phyloP scores from a whole-genome alignment of 768 basidiomycete genomes.

The Pseudohyphozyma bogoriensis region DNA sequence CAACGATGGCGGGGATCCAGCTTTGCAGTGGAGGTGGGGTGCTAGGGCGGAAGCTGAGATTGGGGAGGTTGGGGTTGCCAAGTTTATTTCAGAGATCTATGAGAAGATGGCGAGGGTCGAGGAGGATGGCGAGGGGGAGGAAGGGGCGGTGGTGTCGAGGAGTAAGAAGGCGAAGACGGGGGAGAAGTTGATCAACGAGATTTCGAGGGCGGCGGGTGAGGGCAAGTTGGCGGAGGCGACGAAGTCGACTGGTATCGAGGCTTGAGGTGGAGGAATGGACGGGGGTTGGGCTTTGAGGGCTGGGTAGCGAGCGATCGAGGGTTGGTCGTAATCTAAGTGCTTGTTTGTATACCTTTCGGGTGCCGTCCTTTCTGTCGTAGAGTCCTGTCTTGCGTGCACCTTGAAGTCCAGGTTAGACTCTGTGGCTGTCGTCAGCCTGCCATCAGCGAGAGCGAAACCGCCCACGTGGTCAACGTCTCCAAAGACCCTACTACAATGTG shows the following conservation, averaged over 20 bases:
- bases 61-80: conserved; percentile 62
- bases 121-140: neutral
- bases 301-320: too few relatives aligned
- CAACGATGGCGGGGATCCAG: conserved; percentile 40
- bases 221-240: neutral
- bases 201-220: conserved; percentile 13
- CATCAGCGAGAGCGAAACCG: too few relatives aligned
- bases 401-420: too few relatives aligned
- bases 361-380: too few relatives aligned
- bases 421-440: too few relatives aligned
- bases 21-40: conserved; percentile 80
- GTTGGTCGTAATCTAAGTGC: too few relatives aligned
- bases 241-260: neutral
- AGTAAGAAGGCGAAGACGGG: conserved; percentile 4
- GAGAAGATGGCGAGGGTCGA: neutral
- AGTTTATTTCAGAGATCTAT: conserved; percentile 67
- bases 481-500: too few relatives aligned
- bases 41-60: conserved; percentile 67
- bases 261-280: neutral
- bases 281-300: too few relatives aligned
- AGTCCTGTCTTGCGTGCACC: too few relatives aligned
- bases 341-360: too few relatives aligned
- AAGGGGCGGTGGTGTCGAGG: neutral
- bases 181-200: conserved; percentile 14
- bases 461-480: too few relatives aligned